Base-by-base conservation (phyloP, 176 grass and related monocot genomes). In the Lolium perenne region DNA sequence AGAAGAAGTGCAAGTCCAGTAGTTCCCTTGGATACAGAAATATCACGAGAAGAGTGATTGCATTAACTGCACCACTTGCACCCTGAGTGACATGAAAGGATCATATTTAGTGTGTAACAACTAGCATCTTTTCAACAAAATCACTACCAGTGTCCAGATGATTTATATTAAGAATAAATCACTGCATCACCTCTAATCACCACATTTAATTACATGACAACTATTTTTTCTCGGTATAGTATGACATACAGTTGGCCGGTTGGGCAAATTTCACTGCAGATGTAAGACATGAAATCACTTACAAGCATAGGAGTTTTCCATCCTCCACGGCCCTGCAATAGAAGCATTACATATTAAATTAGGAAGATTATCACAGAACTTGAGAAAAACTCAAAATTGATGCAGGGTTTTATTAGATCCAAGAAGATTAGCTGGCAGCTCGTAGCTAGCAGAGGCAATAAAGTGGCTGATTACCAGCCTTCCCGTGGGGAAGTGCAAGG, bases 1-100 rank as follows among this genome's bases (percentile, higher is more conserved):
- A 23, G 4, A 95, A 5, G 29, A 91, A 87, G 54, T 95, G 89
- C 68, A 98, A 51, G 78, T 98, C 92, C 25, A 93, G 26, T 45
- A 93, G 61, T 53, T 68, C 83, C 81, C 77, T 98, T 5, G 95
- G 95, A 79, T 87, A 60, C 47, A 98, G 83, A 85, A 95, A 98
- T 26, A 98, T 90, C 22, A 90, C 29, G 45, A 98, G 89, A 85
- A 98, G 88, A 77, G 95, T 86, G 63, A 69, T 72, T 55, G 95
- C 93, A 92, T 95, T 95, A 61, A 90, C 95, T 79, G 95, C 93
- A 49, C 87, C 93, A 87, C 95, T 97, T 92, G 91, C 95, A 78
- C 89, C 93, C 95, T 97, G 86, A 71, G 73, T 87, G 32, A 60
- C 78, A 86, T 90, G 66, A 57, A 46, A 82, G 45, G 35, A n/a